Percentiles rank a stretch among this genome's conserved stretches.
phyloP scores from a whole-genome alignment of 2,329 filamentous ascomycete genomes.

The Escovopsis weberi region DNA sequence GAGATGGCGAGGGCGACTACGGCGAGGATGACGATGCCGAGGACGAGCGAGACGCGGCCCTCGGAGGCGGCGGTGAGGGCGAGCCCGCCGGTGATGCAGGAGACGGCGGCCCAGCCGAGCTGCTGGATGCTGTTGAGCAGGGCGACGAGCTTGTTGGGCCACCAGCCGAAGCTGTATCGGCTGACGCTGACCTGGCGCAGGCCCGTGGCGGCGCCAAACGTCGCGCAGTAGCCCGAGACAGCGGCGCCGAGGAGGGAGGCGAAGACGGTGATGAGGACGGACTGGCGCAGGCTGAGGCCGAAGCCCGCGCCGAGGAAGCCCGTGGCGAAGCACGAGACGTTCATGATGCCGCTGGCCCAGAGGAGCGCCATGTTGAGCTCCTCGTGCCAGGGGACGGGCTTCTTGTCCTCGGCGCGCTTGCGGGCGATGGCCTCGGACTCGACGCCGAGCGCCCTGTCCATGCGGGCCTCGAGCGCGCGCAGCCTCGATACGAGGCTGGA shows the following conservation, averaged over 20 bases:
- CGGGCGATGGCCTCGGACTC: conserved; percentile 32
- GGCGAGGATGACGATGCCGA: conserved; percentile 39
- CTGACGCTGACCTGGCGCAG: conserved; percentile 36
- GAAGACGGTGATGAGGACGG: conserved; percentile 30
- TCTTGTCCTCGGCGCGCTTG: conserved; percentile 28
- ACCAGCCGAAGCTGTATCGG: conserved; percentile 36
- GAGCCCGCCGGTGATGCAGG: conserved; percentile 35
- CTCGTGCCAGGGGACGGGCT: conserved; percentile 19
- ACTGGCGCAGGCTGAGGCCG: conserved; percentile 29
- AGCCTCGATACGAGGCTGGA: conserved; percentile 18
- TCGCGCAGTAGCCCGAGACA: conserved; percentile 30
- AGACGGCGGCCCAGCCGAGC: conserved; percentile 38
- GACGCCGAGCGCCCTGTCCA: conserved; percentile 33
- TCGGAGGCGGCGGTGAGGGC: conserved; percentile 31
- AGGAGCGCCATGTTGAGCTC: conserved; percentile 34
- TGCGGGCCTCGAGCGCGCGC: conserved; percentile 25
- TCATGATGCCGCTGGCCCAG: conserved; percentile 37
- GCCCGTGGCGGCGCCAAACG: conserved; percentile 33
- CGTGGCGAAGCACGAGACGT: conserved; percentile 34
- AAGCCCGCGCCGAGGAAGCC: conserved; percentile 36
- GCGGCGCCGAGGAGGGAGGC: conserved; percentile 24
- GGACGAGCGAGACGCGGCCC: conserved; percentile 28
- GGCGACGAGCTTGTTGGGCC: conserved; percentile 34
- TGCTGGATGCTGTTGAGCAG: conserved; percentile 21
- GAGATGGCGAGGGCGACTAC: conserved; percentile 34